Percentiles rank a stretch among this genome's conserved stretches.
phyloP scores from a whole-genome alignment of 1,139 yeast species.

The Taphrina pruni region DNA sequence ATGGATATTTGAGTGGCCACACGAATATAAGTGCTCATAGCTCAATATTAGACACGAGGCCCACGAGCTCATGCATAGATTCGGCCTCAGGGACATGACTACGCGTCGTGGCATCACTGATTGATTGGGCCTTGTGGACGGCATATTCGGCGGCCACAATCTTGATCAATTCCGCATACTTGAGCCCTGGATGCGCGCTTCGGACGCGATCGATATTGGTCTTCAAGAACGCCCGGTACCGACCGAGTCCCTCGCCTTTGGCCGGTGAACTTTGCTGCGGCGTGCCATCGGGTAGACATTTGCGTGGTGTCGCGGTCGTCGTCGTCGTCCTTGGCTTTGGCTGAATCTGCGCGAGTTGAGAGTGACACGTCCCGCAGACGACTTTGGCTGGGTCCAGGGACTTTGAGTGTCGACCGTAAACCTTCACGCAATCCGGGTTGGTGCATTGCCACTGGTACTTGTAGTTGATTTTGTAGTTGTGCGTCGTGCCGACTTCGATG shows the following conservation, averaged over 20 bases:
- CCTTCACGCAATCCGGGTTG: conserved; percentile 20
- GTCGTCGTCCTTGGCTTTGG: conserved; percentile 20
- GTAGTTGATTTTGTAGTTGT: conserved; percentile 40
- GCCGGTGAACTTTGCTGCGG: not conserved
- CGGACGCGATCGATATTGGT: conserved; percentile 22
- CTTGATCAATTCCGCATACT: conserved; percentile 35
- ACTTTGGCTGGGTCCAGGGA: conserved; percentile 35
- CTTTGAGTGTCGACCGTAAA: conserved; percentile 42
- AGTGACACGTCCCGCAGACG: conserved; percentile 35
- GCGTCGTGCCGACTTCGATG: conserved; percentile 39
- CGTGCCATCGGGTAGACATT: not conserved
- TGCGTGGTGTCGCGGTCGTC: not conserved
- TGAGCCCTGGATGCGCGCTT: conserved; percentile 22
- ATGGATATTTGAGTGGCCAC: not conserved
- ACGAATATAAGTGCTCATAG: not conserved
- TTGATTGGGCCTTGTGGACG: not conserved
- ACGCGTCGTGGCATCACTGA: not conserved
- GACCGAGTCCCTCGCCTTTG: conserved; percentile 22
- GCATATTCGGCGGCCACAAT: conserved; percentile 32
- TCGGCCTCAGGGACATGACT: not conserved
- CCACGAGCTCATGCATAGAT: not conserved
- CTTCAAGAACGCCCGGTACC: conserved; percentile 28
- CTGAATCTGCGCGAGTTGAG: conserved; percentile 24
- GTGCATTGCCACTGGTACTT: conserved; percentile 42
- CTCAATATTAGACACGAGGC: not conserved